These are phyloP conservation scores for Fragilaria radians DNA, from an alignment of 108 stramenopile genomes.

Conservation along the genomic window DNA sequence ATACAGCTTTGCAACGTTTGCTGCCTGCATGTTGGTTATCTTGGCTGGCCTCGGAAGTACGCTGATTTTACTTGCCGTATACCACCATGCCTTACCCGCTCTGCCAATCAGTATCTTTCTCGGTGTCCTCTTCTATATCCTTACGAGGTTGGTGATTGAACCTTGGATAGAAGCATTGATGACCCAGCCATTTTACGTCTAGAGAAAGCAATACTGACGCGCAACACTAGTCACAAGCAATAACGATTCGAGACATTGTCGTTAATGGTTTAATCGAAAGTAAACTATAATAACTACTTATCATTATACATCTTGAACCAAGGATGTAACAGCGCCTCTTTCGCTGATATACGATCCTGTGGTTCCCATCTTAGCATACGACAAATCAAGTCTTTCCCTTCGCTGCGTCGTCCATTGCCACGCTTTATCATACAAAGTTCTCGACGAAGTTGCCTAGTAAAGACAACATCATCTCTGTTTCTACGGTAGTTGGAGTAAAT, in stretches of 20 bases:
- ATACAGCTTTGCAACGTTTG: slow-evolving; percentile 88
- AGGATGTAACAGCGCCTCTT: not conserved
- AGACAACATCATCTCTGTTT: not conserved
- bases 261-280: too few relatives aligned
- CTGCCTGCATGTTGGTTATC: slow-evolving; percentile 82
- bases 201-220: too few relatives aligned
- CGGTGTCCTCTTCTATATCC: slow-evolving; percentile 72
- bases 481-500: not conserved
- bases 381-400: not conserved
- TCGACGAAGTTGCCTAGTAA: not conserved
- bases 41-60: slow-evolving; percentile 89
- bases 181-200: slow-evolving; percentile 66
- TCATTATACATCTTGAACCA: too few relatives aligned
- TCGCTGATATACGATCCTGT: not conserved
- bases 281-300: too few relatives aligned
- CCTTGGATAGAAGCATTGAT: slow-evolving; percentile 72
- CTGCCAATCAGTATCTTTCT: slow-evolving; percentile 84
- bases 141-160: slow-evolving; percentile 56
- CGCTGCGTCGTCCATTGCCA: not conserved
- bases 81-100: slow-evolving; percentile 89
- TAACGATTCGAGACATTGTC: too few relatives aligned
- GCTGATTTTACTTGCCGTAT: slow-evolving; percentile 84
- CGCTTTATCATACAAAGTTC: not conserved
- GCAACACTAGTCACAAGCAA: too few relatives aligned
- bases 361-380: not conserved